These are phyloP conservation scores for Leonotis leonurus DNA, from an alignment of 257 asterid species.

Conservation along the genomic window DNA sequence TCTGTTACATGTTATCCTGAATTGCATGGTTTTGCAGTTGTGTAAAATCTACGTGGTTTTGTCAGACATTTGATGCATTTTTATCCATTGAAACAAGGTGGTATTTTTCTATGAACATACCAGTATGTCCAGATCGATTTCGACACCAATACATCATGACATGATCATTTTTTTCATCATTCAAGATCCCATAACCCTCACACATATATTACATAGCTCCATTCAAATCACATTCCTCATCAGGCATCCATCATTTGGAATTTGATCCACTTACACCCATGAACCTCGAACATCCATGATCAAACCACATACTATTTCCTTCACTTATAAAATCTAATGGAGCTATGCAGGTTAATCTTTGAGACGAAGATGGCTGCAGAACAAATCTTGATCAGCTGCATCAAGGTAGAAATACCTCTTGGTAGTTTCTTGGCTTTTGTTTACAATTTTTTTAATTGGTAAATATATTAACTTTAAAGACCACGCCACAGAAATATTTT, in stretches of 20 bases:
- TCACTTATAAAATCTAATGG: slow-evolving; percentile 6
- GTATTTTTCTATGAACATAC: neutral
- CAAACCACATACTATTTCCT: neutral
- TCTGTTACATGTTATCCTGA: slow-evolving; percentile 12
- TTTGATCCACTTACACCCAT: slow-evolving; percentile 9
- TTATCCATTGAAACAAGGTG: neutral
- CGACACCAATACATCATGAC: slow-evolving; percentile 4
- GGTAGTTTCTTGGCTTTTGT: neutral
- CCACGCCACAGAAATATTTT: no score
- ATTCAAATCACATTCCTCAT: slow-evolving; percentile 14
- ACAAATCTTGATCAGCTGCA: slow-evolving; percentile 8
- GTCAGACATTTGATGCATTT: slow-evolving; percentile 5
- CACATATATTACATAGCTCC: neutral
- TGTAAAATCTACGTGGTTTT: slow-evolving; percentile 12
- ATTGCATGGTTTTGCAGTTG: slow-evolving; percentile 25
- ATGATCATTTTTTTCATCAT: slow-evolving; percentile 23
- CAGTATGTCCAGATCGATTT: neutral
- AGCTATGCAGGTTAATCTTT: slow-evolving; percentile 23
- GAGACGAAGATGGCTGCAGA: slow-evolving; percentile 6
- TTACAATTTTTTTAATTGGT: no score
- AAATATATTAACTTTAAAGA: no score
- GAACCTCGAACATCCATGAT: slow-evolving; percentile 4
- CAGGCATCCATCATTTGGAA: slow-evolving; percentile 17
- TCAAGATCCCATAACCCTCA: neutral
- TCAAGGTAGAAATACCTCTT: neutral